These are phyloP conservation scores for Colletotrichum spinosum DNA, from an alignment of 2,329 filamentous ascomycete genomes.

Conservation along the genomic window DNA sequence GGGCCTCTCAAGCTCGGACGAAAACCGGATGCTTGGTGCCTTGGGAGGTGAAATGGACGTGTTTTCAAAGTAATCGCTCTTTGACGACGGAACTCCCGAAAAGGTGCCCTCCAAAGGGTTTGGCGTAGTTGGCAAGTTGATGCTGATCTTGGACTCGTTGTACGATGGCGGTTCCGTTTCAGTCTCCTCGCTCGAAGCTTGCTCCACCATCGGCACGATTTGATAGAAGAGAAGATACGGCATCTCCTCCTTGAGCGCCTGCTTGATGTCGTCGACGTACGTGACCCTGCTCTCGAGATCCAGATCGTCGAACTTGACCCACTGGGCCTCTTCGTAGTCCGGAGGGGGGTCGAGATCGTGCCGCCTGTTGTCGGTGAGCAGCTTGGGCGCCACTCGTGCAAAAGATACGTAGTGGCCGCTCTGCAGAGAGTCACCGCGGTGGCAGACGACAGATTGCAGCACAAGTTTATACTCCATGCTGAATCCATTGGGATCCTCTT, in stretches of 20 bases:
- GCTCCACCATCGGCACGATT: conserved; percentile 86
- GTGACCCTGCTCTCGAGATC: conserved; percentile 73
- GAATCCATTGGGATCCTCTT: conserved; percentile 69
- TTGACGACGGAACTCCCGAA: conserved; percentile 44
- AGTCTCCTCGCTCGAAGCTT: conserved; percentile 62
- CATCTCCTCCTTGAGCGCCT: conserved; percentile 85
- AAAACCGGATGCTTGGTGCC: conserved; percentile 65
- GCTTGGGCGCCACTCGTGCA: conserved; percentile 76
- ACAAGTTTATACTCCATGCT: conserved; percentile 94
- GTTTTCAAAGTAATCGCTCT: conserved; percentile 60
- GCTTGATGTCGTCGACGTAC: conserved; percentile 80
- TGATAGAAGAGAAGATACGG: conserved; percentile 97
- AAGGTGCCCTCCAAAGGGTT: conserved; percentile 44
- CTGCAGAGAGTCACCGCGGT: conserved; percentile 85
- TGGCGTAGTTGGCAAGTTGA: conserved; percentile 46
- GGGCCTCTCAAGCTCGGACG: conserved; percentile 63
- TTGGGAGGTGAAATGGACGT: conserved; percentile 48
- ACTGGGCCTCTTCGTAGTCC: conserved; percentile 78
- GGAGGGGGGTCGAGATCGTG: conserved; percentile 69
- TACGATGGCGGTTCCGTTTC: conserved; percentile 70
- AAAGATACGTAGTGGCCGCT: conserved; percentile 94
- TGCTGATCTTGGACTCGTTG: conserved; percentile 60
- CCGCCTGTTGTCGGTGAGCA: conserved; percentile 69
- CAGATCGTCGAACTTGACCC: conserved; percentile 96
- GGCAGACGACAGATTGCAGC: conserved; percentile 91